These are phyloP conservation scores for Penicillium thymicola DNA, from an alignment of 2,329 filamentous ascomycete species.

Conservation along the genomic window DNA sequence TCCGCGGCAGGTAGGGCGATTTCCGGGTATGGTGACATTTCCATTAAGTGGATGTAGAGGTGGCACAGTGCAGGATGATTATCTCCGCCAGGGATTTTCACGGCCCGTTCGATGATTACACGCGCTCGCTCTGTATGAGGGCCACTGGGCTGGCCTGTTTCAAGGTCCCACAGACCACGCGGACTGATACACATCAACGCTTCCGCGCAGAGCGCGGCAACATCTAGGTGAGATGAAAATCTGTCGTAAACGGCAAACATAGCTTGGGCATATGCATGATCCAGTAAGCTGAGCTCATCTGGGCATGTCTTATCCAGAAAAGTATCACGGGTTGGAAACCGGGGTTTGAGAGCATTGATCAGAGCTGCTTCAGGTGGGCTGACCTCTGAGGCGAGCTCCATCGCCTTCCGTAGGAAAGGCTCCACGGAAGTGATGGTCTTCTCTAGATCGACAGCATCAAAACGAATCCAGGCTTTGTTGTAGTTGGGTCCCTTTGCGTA, in stretches of 20 bases:
- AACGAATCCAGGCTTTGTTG: neutral
- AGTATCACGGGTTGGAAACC: neutral
- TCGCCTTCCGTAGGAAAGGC: too few species aligned
- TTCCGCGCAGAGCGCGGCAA: neutral
- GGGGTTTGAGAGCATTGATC: neutral
- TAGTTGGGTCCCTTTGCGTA: neutral
- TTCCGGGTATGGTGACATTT: neutral
- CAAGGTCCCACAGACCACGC: neutral
- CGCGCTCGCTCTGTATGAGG: neutral
- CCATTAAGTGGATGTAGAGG: conserved; percentile 2
- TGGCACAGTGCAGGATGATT: neutral
- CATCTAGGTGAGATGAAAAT: neutral
- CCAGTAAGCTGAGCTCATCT: too few species aligned
- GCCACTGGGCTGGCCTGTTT: neutral
- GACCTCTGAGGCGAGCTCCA: too few species aligned
- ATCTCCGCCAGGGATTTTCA: neutral
- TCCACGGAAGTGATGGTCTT: too few species aligned
- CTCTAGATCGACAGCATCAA: neutral
- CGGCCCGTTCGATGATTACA: neutral
- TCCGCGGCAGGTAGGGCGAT: neutral
- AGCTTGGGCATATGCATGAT: neutral
- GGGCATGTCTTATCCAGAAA: too few species aligned
- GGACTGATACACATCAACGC: neutral
- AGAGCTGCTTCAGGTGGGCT: neutral
- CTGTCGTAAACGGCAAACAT: neutral